phyloP scores from a whole-genome alignment of 345 rosid genomes.

The Populus ilicifolia region DNA sequence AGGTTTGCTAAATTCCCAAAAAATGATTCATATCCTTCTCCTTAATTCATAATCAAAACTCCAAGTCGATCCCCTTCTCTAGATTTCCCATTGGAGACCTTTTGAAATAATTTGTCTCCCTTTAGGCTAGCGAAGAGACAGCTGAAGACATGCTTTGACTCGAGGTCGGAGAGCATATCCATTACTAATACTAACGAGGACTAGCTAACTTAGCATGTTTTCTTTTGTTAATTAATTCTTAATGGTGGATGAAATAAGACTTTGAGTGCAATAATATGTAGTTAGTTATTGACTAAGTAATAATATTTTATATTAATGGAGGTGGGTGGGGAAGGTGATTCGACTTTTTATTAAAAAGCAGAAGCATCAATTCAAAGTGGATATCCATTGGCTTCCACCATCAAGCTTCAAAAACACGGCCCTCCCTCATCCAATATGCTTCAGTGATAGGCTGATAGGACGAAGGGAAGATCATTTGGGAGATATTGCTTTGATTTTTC shows the following conservation, averaged over 20 bases:
- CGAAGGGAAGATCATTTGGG: not conserved
- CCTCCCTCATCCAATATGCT: not conserved
- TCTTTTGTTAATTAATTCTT: too few relatives aligned
- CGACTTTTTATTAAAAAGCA: conserved; percentile 9
- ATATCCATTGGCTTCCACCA: not conserved
- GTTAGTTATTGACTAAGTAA: not conserved
- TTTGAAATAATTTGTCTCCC: too few relatives aligned
- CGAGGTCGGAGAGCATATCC: too few relatives aligned
- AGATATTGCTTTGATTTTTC: not conserved
- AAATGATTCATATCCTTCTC: too few relatives aligned
- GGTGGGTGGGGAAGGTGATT: conserved; percentile 7
- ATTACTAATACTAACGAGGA: not conserved
- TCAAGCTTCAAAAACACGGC: not conserved
- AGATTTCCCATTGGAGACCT: too few relatives aligned
- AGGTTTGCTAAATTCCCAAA: too few relatives aligned
- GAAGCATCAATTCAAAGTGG: conserved; percentile 3
- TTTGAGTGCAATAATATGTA: too few relatives aligned
- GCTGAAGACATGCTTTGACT: too few relatives aligned
- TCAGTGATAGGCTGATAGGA: not conserved
- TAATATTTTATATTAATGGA: not conserved
- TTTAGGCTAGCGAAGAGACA: too few relatives aligned
- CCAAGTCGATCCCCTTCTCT: too few relatives aligned
- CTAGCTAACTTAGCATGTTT: too few relatives aligned
- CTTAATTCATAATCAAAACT: too few relatives aligned
- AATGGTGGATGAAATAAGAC: not conserved